These are phyloP conservation scores for Caryopteris hybrid DNA, from an alignment of 305 asterid species.

Conservation along the genomic window DNA sequence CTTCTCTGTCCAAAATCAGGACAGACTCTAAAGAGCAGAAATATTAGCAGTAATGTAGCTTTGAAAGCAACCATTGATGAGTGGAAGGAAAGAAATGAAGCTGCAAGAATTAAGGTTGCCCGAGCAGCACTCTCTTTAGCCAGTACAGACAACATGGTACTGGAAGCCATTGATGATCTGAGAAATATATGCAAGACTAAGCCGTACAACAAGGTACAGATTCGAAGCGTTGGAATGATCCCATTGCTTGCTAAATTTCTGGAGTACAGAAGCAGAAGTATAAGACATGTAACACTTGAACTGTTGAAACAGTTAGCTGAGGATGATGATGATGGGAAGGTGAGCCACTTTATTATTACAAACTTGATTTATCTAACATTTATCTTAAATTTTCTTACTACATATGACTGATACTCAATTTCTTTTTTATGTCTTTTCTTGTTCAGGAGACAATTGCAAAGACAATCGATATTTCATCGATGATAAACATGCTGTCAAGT, in stretches of 20 bases:
- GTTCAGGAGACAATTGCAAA: conserved; percentile 51
- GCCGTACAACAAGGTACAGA: conserved; percentile 48
- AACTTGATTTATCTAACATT: neutral
- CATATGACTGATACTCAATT: neutral
- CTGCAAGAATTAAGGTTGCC: conserved; percentile 64
- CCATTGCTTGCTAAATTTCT: conserved; percentile 54
- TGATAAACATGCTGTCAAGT: conserved; percentile 62
- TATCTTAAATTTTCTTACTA: neutral
- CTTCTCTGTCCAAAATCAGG: conserved; percentile 59
- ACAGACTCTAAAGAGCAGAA: conserved; percentile 40
- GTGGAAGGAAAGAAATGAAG: conserved; percentile 77
- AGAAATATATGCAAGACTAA: conserved; percentile 41
- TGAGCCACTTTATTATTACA: conserved; percentile 4
- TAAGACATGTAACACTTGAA: conserved; percentile 42
- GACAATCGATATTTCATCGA: conserved; percentile 37
- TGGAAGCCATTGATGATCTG: conserved; percentile 68
- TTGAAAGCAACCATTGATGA: conserved; percentile 65
- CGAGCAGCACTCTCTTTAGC: conserved; percentile 65
- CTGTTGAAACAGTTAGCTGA: conserved; percentile 54
- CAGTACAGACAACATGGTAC: conserved; percentile 57
- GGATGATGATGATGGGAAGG: conserved; percentile 61
- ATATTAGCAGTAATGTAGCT: conserved; percentile 51
- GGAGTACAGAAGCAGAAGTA: conserved; percentile 49
- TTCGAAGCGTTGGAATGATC: conserved; percentile 54
- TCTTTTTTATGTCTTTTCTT: neutral